These are phyloP conservation scores for Neofusicoccum ribis DNA, from an alignment of 2,329 filamentous ascomycete genomes.

Conservation along the genomic window DNA sequence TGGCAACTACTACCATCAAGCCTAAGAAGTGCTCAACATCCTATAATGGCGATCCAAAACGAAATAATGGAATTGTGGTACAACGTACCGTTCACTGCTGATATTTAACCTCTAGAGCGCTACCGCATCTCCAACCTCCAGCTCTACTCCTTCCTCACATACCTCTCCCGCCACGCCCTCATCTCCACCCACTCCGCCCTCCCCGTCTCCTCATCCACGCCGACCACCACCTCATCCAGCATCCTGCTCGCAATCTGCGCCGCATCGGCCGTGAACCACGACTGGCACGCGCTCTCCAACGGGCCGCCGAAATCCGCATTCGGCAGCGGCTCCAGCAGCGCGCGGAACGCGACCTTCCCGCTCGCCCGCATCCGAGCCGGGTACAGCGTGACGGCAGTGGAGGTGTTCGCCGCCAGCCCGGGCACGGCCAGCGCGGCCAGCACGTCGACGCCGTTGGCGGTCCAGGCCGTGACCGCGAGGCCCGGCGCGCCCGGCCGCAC, in stretches of 20 bases:
- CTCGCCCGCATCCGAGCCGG: neutral
- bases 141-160: neutral
- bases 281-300: neutral
- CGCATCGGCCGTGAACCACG: neutral
- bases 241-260: neutral
- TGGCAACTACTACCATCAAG: too few species aligned
- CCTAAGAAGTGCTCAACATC: too few species aligned
- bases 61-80: too few species aligned
- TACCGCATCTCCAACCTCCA: too few species aligned
- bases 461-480: conserved; percentile 23
- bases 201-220: neutral
- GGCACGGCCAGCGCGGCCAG: conserved; percentile 1
- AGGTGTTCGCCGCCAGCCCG: neutral
- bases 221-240: conserved; percentile 3
- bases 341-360: neutral
- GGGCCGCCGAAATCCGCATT: neutral
- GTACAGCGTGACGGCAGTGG: neutral
- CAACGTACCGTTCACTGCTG: too few species aligned
- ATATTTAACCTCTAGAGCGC: too few species aligned
- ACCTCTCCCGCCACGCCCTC: conserved; percentile 10
- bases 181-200: neutral
- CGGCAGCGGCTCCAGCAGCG: neutral
- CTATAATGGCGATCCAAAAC: too few species aligned
- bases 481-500: conserved; percentile 22
- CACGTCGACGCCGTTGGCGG: conserved; percentile 27